A percentile compares a stretch with the other conserved stretches of the same genome.
These are phyloP conservation scores for Capsella rubella DNA, from an alignment of 441 rosid species.

Conservation along the genomic window DNA sequence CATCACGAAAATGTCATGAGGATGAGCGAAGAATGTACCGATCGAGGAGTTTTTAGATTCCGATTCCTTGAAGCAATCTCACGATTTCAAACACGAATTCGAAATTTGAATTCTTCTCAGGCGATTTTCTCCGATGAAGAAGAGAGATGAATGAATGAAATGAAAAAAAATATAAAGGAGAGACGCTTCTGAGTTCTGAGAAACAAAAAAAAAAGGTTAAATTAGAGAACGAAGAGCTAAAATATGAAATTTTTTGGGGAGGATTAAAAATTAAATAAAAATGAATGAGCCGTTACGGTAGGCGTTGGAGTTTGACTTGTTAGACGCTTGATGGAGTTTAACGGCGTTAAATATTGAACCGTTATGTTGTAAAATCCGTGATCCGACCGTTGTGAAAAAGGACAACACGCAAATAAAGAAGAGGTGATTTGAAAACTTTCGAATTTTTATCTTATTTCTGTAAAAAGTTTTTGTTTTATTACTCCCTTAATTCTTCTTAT, in stretches of 20 bases:
- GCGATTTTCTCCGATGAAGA: conserved; percentile 17
- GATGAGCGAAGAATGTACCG: conserved; percentile 19
- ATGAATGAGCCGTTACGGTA: conserved; percentile 45
- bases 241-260: not conserved
- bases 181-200: not conserved
- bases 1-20: conserved; percentile 4
- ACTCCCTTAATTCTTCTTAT: not conserved
- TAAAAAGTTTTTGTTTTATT: not conserved
- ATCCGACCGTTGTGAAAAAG: conserved; percentile 50
- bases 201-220: conserved; percentile 18
- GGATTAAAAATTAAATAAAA: conserved; percentile 9
- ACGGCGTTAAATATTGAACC: conserved; percentile 41
- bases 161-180: not conserved
- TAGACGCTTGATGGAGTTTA: conserved; percentile 3
- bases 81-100: not conserved
- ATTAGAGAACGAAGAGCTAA: not conserved
- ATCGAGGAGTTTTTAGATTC: conserved; percentile 20
- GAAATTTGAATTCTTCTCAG: conserved; percentile 17
- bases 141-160: conserved; percentile 4
- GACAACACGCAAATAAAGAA: conserved; percentile 36
- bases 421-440: conserved; percentile 40
- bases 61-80: conserved; percentile 24
- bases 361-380: conserved; percentile 45
- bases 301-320: conserved; percentile 45
- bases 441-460: conserved; percentile 2